Evolutionary conservation across 2,329 filamentous ascomycete genomes (phyloP).

Genomic region (Zymoseptoria passerinii): DNA sequence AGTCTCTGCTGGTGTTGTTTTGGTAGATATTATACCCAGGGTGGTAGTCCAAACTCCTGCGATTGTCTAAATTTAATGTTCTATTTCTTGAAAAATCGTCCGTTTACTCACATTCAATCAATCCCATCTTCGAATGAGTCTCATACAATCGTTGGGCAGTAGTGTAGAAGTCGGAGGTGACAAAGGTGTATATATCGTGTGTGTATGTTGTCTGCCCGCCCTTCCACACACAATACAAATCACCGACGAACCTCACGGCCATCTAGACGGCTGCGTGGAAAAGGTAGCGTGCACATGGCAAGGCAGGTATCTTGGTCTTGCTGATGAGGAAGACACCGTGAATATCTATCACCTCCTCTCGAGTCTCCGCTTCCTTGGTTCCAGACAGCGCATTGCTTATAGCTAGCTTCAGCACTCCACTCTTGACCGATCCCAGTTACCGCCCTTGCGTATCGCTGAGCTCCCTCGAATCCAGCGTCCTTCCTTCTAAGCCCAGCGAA

Average conservation of each 20-base stretch:
- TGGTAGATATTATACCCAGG: too few relatives aligned
- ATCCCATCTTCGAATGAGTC: too few relatives aligned
- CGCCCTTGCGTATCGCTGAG: background rate
- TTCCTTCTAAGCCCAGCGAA: background rate
- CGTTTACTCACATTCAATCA: too few relatives aligned
- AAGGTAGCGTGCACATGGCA: background rate
- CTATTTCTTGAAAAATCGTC: too few relatives aligned
- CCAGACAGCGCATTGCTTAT: background rate
- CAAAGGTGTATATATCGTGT: too few relatives aligned
- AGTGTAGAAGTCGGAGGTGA: too few relatives aligned
- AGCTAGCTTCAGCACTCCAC: background rate
- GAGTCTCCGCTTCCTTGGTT: background rate
- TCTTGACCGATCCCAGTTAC: background rate
- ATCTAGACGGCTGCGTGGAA: background rate
- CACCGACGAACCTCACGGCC: background rate
- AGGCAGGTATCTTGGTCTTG: background rate
- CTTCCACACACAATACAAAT: background rate
- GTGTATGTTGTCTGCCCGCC: too few relatives aligned
- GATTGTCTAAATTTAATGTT: too few relatives aligned
- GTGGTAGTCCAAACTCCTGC: too few relatives aligned
- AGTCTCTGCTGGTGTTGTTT: too few relatives aligned
- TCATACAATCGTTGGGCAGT: too few relatives aligned
- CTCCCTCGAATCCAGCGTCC: background rate
- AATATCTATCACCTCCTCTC: background rate
- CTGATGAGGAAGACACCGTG: background rate